Percentiles rank a stretch among this genome's conserved stretches.
Evolutionary conservation across 2,329 filamentous ascomycete species (phyloP).

Genomic region (Sclerotinia borealis): DNA sequence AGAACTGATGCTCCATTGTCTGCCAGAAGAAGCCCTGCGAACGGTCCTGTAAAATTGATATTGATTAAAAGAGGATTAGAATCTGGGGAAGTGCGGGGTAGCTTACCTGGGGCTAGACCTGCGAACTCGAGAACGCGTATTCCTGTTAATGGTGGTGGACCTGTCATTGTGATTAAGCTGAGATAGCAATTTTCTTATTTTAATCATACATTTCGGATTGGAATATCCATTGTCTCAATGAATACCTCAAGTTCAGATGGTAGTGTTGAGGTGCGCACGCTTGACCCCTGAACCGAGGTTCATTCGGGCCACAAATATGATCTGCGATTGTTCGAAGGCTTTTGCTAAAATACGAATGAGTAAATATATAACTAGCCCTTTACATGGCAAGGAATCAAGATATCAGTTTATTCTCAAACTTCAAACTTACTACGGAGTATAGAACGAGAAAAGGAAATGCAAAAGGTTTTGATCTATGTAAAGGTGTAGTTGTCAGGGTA

Average conservation of each 20-base stretch:
- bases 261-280: not conserved
- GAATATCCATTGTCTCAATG: not conserved
- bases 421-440: no score
- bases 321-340: not conserved
- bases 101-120: slow-evolving; percentile 51
- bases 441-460: no score
- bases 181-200: not conserved
- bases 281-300: not conserved
- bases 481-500: no score
- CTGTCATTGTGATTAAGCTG: slow-evolving; percentile 19
- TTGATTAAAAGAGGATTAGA: not conserved
- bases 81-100: slow-evolving; percentile 36
- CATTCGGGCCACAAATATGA: not conserved
- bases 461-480: no score
- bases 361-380: not conserved
- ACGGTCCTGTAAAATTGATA: slow-evolving; percentile 56
- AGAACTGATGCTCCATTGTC: slow-evolving; percentile 86
- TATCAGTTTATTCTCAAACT: not conserved
- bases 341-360: no score
- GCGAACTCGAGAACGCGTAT: slow-evolving; percentile 61
- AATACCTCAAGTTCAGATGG: not conserved
- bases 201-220: not conserved
- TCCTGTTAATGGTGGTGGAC: slow-evolving; percentile 44
- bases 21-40: slow-evolving; percentile 80
- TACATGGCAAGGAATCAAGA: not conserved